Evolutionary conservation across 306 rosid genomes (phyloP), one percentile per base, ranked within the genome.

Genomic region (Calophaca sinica): DNA sequence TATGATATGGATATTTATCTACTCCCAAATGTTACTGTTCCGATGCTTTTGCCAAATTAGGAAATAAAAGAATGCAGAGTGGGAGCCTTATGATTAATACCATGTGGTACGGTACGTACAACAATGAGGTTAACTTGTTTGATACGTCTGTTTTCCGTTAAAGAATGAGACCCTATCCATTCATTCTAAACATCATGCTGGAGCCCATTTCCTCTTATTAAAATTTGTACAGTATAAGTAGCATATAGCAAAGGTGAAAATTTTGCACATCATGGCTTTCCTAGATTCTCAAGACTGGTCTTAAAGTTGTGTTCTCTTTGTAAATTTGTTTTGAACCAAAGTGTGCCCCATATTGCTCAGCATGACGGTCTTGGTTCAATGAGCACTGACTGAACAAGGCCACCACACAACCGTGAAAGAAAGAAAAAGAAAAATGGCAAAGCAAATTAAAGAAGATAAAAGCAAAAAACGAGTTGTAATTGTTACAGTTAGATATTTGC

Each of bases 231-330:
- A 68, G 75, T 59, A 33, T 2, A 31, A 39, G 70, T 65, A 67
- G 60, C 69, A 67, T 20, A 72, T 62, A 70, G 62, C 39, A 71
- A 42, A 64, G 74, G 53, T 51, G 62, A 70, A 68, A 73, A 61
- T 26, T 35, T 72, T 77, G 66, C 52, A 67, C 45, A 42, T 55
- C 20, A 36, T 51, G 82, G 75, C 81, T 79, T 87, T 79, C 65
- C 31, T 76, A 78, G 83, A 84, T 91, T 87, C 89, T 87, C 81
- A 74, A 84, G 89, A 82, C 76, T 76, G 88, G 93, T 89, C 93
- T 79, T 82, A 88, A 91, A 91, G 90, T 51, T 64, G 70, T 63
- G 70, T 70, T 76, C 70, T 89, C 85, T 81, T 73, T 52, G 79
- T 74, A 62, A 68, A 58, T 70, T 84, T 79, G 83, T 79, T 88